A percentile compares a stretch with the other conserved stretches of the same genome.
These are phyloP conservation scores for Epipyxis sp. DNA, from an alignment of 108 stramenopile species.

Conservation along the genomic window DNA sequence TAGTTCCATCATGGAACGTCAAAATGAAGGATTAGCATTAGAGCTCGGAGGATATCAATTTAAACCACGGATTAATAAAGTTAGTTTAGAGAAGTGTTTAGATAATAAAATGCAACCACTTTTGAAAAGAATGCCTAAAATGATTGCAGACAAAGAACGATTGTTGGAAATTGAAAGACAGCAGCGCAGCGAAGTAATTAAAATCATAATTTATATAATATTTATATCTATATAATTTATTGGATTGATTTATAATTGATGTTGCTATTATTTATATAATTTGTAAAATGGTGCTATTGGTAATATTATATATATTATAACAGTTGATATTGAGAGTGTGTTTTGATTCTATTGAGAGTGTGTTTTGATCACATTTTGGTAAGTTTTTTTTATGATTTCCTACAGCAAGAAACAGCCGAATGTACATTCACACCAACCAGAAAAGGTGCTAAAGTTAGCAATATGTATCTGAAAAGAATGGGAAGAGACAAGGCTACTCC, in stretches of 20 bases:
- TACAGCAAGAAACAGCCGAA: background rate
- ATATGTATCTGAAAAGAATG: background rate
- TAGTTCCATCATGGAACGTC: background rate
- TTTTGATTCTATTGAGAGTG: too few relatives aligned
- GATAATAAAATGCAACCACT: background rate
- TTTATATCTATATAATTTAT: too few relatives aligned
- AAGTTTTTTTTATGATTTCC: too few relatives aligned
- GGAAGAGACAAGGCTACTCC: background rate
- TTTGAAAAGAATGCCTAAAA: background rate
- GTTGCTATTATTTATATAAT: too few relatives aligned
- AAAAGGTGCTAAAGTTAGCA: too few relatives aligned
- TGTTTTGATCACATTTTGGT: too few relatives aligned
- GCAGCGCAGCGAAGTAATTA: background rate
- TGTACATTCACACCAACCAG: background rate
- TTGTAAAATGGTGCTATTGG: too few relatives aligned
- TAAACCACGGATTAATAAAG: background rate
- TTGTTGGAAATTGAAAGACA: background rate
- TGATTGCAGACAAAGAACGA: background rate
- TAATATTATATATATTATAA: too few relatives aligned
- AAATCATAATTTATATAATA: too few relatives aligned
- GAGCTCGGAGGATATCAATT: slow-evolving; percentile 11
- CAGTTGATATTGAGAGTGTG: too few relatives aligned
- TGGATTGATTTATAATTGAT: too few relatives aligned
- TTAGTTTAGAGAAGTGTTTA: background rate
- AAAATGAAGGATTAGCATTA: background rate